Evolutionary conservation across 2,329 filamentous ascomycete species (phyloP).

Genomic region (Talaromyces atroroseus): DNA sequence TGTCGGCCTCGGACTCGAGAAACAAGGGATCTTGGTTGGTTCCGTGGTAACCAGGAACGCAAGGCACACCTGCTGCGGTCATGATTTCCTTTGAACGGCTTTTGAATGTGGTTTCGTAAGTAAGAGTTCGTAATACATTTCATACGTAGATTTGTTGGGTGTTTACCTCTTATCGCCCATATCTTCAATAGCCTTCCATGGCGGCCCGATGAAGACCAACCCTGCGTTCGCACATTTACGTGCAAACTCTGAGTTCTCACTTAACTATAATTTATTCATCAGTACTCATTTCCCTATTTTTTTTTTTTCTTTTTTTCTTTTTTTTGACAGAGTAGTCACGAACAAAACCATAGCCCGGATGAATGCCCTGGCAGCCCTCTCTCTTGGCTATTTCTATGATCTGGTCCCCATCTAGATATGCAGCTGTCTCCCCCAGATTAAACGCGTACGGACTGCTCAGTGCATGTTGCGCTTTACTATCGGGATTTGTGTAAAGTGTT

Average conservation of each 20-base stretch:
- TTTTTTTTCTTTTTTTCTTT: too few species aligned
- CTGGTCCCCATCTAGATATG: constrained; percentile 87
- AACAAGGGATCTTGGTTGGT: constrained; percentile 64
- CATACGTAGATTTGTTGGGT: neutral
- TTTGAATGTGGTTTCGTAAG: neutral
- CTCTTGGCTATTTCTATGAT: constrained; percentile 85
- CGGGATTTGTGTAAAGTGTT: constrained; percentile 90
- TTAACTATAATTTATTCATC: constrained; percentile 47
- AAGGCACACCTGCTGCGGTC: constrained; percentile 88
- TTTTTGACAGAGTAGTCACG: constrained; percentile 17
- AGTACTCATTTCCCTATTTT: neutral
- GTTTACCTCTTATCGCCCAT: constrained; percentile 86
- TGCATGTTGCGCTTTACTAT: constrained; percentile 82
- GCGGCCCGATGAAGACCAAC: constrained; percentile 89
- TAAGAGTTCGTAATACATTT: neutral
- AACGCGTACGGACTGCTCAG: constrained; percentile 76
- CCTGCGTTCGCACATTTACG: constrained; percentile 82
- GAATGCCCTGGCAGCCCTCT: constrained; percentile 82
- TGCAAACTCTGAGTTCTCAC: constrained; percentile 89
- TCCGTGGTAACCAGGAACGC: constrained; percentile 94
- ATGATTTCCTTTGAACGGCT: constrained; percentile 90
- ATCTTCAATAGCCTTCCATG: constrained; percentile 65
- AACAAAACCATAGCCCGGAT: constrained; percentile 89
- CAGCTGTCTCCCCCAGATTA: constrained; percentile 74
- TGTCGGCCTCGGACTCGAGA: constrained; percentile 64